Base-by-base conservation (phyloP, 371 early-diverging fungal species). In the Caulochytrium protostelioides region DNA sequence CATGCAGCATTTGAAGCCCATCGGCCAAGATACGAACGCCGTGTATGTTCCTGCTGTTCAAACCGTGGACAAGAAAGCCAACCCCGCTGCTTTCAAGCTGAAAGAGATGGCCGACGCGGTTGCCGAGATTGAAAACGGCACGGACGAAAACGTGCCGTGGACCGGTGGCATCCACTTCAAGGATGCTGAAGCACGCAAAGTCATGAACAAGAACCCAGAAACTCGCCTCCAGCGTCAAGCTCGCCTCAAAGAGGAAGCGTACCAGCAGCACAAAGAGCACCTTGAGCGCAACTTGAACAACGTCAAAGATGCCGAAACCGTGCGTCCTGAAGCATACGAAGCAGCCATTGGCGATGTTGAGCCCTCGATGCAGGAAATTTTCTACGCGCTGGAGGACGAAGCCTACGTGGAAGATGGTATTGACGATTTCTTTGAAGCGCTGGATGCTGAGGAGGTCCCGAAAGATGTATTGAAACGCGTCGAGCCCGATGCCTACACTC, bases 381-480 rank as follows among this genome's bases (percentile, higher is more conserved):
- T 92, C 31, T 81, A 83, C 42, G 91, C 89, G 2, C 55, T 92
- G 41, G 83, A 84, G 15, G 87, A 89, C 46, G 87, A 85, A 7
- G 83, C 68, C 14, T 79, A 68, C 39, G 65, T 76, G 18, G 69
- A 74, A 10, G 77, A 67, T 3, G 35, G 74, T 9, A 79, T 72
- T 23, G 83, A 81, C 33, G 67, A 65, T 25, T 86, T 83, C 43
- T 72, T 86, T 46, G 78, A 64, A 4, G 41, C 54, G 16, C 45
- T 81, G 29, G 54, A 67, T 28, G 47, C 45, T 38, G 72, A 52
- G 49, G 59, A 39, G 26, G 27, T 59, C n/a, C 55, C 57, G 4
- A 50, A 49, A 15, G 35, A 44, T 3, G 6, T 24, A 22, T 32
- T 8, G n/a, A 22, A 9, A 1, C 28, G 13, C 5, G 9, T 29